Percentiles rank a stretch among this genome's conserved stretches.
Conservation (phyloP, 1,139 yeast genomes). For the Zygosaccharomyces sapae region DNA sequence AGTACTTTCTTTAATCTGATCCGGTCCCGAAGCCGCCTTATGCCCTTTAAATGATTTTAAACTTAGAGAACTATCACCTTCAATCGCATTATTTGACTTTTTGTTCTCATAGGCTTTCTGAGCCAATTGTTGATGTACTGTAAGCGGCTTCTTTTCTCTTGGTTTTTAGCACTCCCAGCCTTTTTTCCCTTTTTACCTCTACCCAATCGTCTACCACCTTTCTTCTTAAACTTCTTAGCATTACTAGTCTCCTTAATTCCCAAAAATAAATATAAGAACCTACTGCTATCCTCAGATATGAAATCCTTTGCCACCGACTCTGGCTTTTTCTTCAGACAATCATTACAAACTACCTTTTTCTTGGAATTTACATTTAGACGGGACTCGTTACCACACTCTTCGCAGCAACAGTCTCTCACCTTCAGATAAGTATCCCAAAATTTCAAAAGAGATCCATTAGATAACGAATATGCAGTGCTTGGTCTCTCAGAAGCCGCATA, state of each 20-base stretch:
- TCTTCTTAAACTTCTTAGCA: conserved; percentile 26
- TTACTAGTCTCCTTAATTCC: conserved; percentile 45
- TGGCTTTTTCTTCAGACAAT: conserved; percentile 40
- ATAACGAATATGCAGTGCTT: conserved; percentile 48
- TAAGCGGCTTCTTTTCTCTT: conserved; percentile 23
- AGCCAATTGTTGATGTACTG: conserved; percentile 28
- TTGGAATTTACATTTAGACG: conserved; percentile 41
- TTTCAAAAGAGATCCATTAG: conserved; percentile 53
- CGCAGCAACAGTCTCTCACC: conserved; percentile 51
- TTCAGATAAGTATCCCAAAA: conserved; percentile 46
- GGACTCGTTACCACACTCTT: conserved; percentile 42
- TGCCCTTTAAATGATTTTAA: conserved; percentile 36
- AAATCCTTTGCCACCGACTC: conserved; percentile 27
- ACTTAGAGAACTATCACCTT: conserved; percentile 31
- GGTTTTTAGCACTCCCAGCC: conserved; percentile 12
- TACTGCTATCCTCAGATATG: conserved; percentile 47
- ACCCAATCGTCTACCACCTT: conserved; percentile 33
- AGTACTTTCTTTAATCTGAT: neutral
- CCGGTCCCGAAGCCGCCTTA: conserved; percentile 20
- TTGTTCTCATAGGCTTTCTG: conserved; percentile 26
- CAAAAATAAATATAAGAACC: conserved; percentile 45
- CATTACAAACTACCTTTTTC: conserved; percentile 41
- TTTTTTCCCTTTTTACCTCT: conserved; percentile 24
- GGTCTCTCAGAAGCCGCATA: conserved; percentile 39
- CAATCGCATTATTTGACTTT: conserved; percentile 28